Percentiles rank a stretch among this genome's conserved stretches.
These are phyloP conservation scores for Medakamo hakoo DNA, from an alignment of 139 green algal species.

Conservation along the genomic window DNA sequence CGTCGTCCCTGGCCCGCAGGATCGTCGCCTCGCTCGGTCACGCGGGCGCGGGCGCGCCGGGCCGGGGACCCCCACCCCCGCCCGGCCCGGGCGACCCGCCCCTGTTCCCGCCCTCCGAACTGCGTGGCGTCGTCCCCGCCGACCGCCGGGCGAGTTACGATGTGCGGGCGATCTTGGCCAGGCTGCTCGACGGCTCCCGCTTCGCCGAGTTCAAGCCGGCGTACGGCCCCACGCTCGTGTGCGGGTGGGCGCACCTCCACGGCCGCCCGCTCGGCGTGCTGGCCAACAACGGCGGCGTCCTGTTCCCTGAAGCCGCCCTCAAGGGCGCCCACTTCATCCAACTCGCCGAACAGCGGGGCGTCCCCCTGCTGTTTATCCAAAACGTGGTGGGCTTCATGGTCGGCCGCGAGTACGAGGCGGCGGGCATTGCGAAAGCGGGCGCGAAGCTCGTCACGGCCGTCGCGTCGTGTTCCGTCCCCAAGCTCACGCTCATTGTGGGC, in stretches of 20 bases:
- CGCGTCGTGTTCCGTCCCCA: constrained; percentile 62
- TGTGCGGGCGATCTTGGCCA: constrained; percentile 48
- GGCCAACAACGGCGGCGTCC: constrained; percentile 56
- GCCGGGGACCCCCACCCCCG: not conserved
- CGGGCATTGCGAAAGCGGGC: constrained; percentile 87
- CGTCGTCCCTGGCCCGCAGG: constrained; percentile 48
- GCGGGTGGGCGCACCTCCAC: constrained; percentile 60
- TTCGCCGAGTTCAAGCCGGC: constrained; percentile 87
- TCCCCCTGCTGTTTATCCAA: constrained; percentile 85
- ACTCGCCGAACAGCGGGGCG: constrained; percentile 59
- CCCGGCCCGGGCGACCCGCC: constrained; percentile 9
- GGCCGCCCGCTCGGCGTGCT: constrained; percentile 70
- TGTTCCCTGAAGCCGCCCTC: constrained; percentile 72
- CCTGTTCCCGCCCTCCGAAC: constrained; percentile 39
- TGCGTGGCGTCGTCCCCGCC: constrained; percentile 37
- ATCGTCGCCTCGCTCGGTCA: constrained; percentile 39
- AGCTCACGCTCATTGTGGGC: constrained; percentile 76
- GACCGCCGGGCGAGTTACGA: constrained; percentile 51
- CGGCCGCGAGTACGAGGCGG: constrained; percentile 64
- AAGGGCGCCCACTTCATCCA: constrained; percentile 72
- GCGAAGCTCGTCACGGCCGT: constrained; percentile 94
- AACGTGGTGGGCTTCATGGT: constrained; percentile 83
- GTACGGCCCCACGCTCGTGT: constrained; percentile 82
- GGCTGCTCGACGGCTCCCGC: constrained; percentile 61
- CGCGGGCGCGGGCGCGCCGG: not conserved